Evolutionary conservation across 768 basidiomycete species (phyloP), one percentile per base, ranked within the genome.

Genomic region (Russula lepida): DNA sequence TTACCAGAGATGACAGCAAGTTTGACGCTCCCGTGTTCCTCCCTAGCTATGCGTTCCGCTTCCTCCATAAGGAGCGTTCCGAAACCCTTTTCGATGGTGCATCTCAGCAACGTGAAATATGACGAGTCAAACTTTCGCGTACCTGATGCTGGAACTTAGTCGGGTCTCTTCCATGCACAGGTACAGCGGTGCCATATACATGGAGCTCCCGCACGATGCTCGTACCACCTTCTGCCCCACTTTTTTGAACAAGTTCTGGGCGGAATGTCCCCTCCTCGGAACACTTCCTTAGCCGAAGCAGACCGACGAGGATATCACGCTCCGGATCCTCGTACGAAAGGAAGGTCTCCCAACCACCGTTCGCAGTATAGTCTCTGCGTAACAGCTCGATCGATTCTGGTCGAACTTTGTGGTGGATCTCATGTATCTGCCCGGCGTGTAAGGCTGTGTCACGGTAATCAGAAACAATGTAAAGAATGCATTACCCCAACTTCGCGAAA

Each of bases 341-440:
- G 82, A 99, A 99, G 1, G 97, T 98, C 76, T 99, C 97, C 97
- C 97, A 99, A 49, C 97, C 95, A 6, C 95, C 95, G 70, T 98
- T 99, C 32, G 97, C 97, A 3, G 89, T 77, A 72, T 99, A 99
- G 71, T 99, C 97, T 43, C 97, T 81, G 60, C 97, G 83, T 35
- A 99, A 84, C 4, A 99, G 85, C 73, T 99, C 97, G 54, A 97
- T 89, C 17, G 91, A 88, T 71, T 95, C 91, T 61, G 95, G 95
- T 23, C 94, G 84, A 49, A 98, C 92, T 75, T 95, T 95, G 77
- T 97, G 88, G 71, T 99, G 97, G 51, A 99, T 98, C 74, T 99
- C 97, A 73, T 98, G 94, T 60, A 98, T 90, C 93, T 95, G 68
- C 21, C 64, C 52, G 17, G 19, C 25, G 30, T 12, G 47, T 58